Evolutionary conservation across 2,329 filamentous ascomycete species (phyloP).

Genomic region (Alternaria sp.): DNA sequence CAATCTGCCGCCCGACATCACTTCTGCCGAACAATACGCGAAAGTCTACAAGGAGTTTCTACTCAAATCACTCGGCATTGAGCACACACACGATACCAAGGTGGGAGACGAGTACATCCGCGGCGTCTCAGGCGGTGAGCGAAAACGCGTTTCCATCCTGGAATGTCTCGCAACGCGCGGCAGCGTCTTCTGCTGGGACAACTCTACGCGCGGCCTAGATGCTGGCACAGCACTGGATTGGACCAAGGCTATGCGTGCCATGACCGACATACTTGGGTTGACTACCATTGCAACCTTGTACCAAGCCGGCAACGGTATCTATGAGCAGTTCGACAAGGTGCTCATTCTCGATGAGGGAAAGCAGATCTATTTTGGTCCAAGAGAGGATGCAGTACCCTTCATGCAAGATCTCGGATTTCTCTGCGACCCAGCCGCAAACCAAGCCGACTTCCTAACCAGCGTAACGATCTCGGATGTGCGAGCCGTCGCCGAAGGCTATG

Average conservation of each 20-base stretch:
- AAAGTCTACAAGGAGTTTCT: slow-evolving; percentile 59
- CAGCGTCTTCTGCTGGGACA: slow-evolving; percentile 61
- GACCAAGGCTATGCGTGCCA: slow-evolving; percentile 57
- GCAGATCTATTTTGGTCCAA: slow-evolving; percentile 74
- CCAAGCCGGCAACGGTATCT: slow-evolving; percentile 57
- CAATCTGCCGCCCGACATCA: slow-evolving; percentile 53
- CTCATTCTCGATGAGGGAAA: slow-evolving; percentile 76
- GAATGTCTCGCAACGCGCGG: slow-evolving; percentile 66
- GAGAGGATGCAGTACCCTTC: slow-evolving; percentile 63
- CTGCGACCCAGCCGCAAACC: slow-evolving; percentile 65
- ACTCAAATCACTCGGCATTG: slow-evolving; percentile 44
- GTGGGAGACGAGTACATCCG: slow-evolving; percentile 71
- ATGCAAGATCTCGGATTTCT: slow-evolving; percentile 73
- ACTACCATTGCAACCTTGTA: slow-evolving; percentile 66
- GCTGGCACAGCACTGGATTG: slow-evolving; percentile 60
- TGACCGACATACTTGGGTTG: slow-evolving; percentile 56
- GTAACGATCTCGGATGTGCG: slow-evolving; percentile 60
- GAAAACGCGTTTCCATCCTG: slow-evolving; percentile 72
- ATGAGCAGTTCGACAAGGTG: slow-evolving; percentile 72
- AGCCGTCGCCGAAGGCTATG: slow-evolving; percentile 47
- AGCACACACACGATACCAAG: slow-evolving; percentile 67
- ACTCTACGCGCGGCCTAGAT: slow-evolving; percentile 47
- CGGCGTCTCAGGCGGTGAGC: slow-evolving; percentile 71
- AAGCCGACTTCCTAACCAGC: slow-evolving; percentile 75
- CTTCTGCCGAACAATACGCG: slow-evolving; percentile 54